Conservation (phyloP, 2,329 filamentous ascomycete genomes). For the Calonectria leucothoes region DNA sequence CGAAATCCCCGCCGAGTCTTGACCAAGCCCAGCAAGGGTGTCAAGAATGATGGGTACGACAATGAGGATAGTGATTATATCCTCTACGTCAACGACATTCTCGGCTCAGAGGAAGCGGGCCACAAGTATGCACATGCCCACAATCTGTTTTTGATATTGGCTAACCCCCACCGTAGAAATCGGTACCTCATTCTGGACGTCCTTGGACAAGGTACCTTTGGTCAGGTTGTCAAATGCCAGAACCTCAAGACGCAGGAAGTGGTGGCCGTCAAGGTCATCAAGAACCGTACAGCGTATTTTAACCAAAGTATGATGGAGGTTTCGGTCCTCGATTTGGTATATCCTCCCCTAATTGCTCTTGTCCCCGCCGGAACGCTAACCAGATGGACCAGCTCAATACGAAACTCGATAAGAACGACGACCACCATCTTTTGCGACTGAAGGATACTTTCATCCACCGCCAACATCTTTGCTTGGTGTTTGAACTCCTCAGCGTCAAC, state of each 20-base stretch:
- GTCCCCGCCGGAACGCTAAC: conserved; percentile 38
- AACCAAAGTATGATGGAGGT: conserved; percentile 99
- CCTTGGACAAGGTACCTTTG: conserved; percentile 96
- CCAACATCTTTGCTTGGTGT: conserved; percentile 96
- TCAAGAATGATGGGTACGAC: conserved; percentile 98
- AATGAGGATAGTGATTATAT: conserved; percentile 99
- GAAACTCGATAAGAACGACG: conserved; percentile 98
- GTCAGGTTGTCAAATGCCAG: conserved; percentile 98
- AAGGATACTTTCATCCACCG: conserved; percentile 99
- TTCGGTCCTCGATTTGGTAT: conserved; percentile 92
- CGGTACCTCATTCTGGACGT: conserved; percentile 98
- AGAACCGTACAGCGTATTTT: conserved; percentile 98
- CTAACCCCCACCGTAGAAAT: conserved; percentile 68
- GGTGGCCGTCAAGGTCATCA: conserved; percentile 98
- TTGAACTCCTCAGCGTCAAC: conserved; percentile 96
- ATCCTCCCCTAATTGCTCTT: conserved; percentile 38
- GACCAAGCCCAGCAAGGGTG: conserved; percentile 97
- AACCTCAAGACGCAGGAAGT: conserved; percentile 99
- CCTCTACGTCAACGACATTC: conserved; percentile 97
- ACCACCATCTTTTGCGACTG: conserved; percentile 92
- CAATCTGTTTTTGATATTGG: not conserved
- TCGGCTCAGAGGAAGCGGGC: conserved; percentile 96
- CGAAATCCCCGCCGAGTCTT: conserved; percentile 94
- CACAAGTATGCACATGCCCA: conserved; percentile 77
- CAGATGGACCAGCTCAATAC: conserved; percentile 79